Conservation (phyloP, 371 early-diverging fungal species). For the Lichtheimia corymbifera region DNA sequence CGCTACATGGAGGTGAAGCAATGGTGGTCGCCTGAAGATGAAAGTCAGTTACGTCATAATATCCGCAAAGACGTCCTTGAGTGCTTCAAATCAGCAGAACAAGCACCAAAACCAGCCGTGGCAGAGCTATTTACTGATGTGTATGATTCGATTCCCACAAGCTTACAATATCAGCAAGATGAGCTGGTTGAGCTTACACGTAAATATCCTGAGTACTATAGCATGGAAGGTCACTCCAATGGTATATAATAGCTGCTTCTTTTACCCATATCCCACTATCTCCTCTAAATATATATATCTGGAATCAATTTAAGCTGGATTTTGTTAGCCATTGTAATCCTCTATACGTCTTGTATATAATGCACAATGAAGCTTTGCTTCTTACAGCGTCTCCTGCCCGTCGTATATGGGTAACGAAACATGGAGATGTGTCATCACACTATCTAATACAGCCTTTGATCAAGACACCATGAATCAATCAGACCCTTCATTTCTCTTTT, state of each 20-base stretch:
- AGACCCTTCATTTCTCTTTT: no score
- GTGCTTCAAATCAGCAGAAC: slow-evolving; percentile 85
- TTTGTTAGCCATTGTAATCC: no score
- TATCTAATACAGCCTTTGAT: no score
- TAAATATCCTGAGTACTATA: slow-evolving; percentile 90
- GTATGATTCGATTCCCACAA: slow-evolving; percentile 82
- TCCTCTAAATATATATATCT: no score
- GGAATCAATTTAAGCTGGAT: no score
- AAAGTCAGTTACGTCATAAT: slow-evolving; percentile 61
- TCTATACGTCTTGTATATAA: no score
- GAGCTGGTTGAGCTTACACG: slow-evolving; percentile 78
- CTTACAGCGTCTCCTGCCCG: no score
- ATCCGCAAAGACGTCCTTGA: slow-evolving; percentile 72
- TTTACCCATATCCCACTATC: no score
- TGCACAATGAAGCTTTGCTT: no score
- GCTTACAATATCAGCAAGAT: slow-evolving; percentile 73
- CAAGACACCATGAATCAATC: no score
- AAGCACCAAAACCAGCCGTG: slow-evolving; percentile 83
- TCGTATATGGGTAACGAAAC: no score
- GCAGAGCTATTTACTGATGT: slow-evolving; percentile 91
- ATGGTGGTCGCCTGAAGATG: slow-evolving; percentile 86
- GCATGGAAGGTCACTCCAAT: slow-evolving; percentile 47
- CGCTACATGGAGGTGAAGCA: slow-evolving; percentile 82
- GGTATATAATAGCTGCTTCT: not conserved
- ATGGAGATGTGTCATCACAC: no score